phyloP scores from a whole-genome alignment of 2,329 filamentous ascomycete species.

The Dothideomycetidae sp. region DNA sequence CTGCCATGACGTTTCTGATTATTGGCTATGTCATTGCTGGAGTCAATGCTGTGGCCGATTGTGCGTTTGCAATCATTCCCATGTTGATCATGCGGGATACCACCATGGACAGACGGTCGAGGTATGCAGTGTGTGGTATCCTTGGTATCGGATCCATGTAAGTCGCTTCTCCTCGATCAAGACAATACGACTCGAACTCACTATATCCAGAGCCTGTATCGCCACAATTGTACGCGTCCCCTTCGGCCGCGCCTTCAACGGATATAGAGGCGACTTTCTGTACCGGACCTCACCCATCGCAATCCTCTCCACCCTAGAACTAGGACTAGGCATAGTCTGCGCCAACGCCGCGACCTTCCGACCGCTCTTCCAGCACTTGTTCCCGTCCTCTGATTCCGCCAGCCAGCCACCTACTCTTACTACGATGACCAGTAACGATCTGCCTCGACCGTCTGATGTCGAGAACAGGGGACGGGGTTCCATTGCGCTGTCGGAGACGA shows the following conservation, averaged over 20 bases:
- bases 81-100: conserved; percentile 28
- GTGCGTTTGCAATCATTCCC: conserved; percentile 28
- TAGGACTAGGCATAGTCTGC: conserved; percentile 21
- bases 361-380: conserved; percentile 18
- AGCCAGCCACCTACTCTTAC: too few relatives aligned
- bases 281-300: conserved; percentile 15
- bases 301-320: conserved; percentile 20
- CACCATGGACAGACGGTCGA: conserved; percentile 26
- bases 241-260: not conserved
- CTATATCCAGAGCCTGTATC: conserved; percentile 1
- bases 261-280: conserved; percentile 16
- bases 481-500: not conserved
- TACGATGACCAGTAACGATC: too few relatives aligned
- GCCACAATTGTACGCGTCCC: conserved; percentile 2
- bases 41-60: conserved; percentile 29
- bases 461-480: not conserved
- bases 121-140: conserved; percentile 25
- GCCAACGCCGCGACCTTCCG: conserved; percentile 21
- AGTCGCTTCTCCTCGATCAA: not conserved
- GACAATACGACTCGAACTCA: not conserved
- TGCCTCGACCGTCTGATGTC: too few relatives aligned
- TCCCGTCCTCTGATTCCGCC: conserved; percentile 12
- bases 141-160: conserved; percentile 26
- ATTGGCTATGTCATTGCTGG: conserved; percentile 21
- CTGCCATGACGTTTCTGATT: conserved; percentile 34